Evolutionary conservation across 2,329 filamentous ascomycete species (phyloP), one percentile per base, ranked within the genome.

Genomic region (Cladophialophora bantiana): DNA sequence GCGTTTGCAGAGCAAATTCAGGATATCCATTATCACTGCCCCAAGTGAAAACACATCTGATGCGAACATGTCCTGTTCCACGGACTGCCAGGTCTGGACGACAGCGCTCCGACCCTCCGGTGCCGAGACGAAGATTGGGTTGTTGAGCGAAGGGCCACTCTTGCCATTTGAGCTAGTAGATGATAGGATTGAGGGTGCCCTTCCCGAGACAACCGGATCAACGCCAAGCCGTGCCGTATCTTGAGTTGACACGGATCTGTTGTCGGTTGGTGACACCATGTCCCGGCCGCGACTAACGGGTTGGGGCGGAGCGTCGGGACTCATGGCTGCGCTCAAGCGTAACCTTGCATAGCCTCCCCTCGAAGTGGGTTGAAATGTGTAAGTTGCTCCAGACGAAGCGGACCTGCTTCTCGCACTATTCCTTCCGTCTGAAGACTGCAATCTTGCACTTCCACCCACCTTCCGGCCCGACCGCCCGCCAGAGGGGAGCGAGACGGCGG

Each of bases 11-110:
- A 89, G 79, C 70, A 85, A 83, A 1, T 86, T 88, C 18, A 89
- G 72, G 48, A 89, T 84, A 69, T 89, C 86, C 18, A 89, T 76
- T 66, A 82, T 86, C 20, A 88, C 78, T 59, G 86, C 87, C 3
- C 82, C 86, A 0, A 89, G 79, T 32, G 85, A 86, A 76, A 86
- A 89, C 15, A 89, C 77, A 70, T 89, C 87, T 12, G 84, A 81
- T 45, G 78, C 70, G 55, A 75, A 74, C 34, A 75, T 74, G 57
- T 77, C 74, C 31, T 74, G 72, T 59, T 77, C 75, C 45, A 72
- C 74, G 3, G 77, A 77, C 73, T 80, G 83, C 75, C 75, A 79
- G 7, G 74, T 78, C 59, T 78, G 74, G 26, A 78, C 72, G 53
- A 79, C 69, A 18, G 77, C 73, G 34, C 72, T 73, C 10, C 74